Percentiles rank a stretch among this genome's conserved stretches.
phyloP scores from a whole-genome alignment of 257 asterid species.

The Solanum virginianum region DNA sequence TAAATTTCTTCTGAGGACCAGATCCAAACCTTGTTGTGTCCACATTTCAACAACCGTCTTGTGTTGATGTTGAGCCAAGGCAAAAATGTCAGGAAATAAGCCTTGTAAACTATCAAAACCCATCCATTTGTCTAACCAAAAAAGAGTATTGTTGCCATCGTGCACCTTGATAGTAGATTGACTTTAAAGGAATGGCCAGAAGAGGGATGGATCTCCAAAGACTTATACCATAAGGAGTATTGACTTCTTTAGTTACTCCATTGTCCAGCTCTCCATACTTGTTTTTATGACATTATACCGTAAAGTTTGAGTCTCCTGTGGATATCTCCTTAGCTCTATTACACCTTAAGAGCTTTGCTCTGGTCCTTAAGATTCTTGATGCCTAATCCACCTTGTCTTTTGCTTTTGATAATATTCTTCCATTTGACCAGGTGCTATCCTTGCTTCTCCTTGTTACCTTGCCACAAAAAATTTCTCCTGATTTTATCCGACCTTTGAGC shows the following conservation, averaged over 20 bases:
- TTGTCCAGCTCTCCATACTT: neutral
- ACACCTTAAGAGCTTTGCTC: neutral
- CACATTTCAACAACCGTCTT: neutral
- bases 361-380: neutral
- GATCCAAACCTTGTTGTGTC: neutral
- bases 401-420: neutral
- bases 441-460: neutral
- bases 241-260: neutral
- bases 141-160: neutral
- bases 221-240: neutral
- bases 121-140: neutral
- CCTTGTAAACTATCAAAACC: neutral
- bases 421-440: neutral
- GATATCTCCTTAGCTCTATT: neutral
- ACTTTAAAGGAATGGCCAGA: neutral
- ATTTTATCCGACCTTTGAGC: neutral
- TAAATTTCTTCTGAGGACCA: neutral
- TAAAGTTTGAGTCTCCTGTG: neutral
- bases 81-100: neutral
- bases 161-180: neutral
- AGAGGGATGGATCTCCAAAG: neutral
- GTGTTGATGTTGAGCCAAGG: neutral
- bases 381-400: neutral
- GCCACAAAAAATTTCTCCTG: neutral
- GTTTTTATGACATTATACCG: neutral